Conservation (phyloP, 2,329 filamentous ascomycete genomes). For the Stemphylium lycopersici region DNA sequence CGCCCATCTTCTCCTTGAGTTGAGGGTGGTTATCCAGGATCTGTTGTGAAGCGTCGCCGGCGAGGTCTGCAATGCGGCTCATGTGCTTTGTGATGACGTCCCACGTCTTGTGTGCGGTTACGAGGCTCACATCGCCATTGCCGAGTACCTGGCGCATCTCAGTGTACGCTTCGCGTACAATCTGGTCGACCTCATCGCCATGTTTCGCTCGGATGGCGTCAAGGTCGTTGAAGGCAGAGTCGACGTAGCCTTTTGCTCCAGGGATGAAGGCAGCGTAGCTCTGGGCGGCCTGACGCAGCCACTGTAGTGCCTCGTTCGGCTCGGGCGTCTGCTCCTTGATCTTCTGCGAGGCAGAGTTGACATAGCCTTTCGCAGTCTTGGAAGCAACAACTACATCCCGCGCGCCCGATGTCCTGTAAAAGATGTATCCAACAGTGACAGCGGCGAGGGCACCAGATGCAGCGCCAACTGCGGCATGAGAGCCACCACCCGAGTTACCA, state of each 20-base stretch:
- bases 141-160: conserved; percentile 69
- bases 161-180: conserved; percentile 70
- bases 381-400: conserved; percentile 56
- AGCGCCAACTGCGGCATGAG: conserved; percentile 55
- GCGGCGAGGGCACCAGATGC: conserved; percentile 58
- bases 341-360: conserved; percentile 65
- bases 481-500: conserved; percentile 33
- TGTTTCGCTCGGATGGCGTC: conserved; percentile 72
- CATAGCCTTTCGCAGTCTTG: conserved; percentile 65
- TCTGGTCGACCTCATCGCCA: conserved; percentile 70
- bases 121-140: conserved; percentile 64
- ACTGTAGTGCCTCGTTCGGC: conserved; percentile 69
- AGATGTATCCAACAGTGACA: conserved; percentile 56
- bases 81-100: conserved; percentile 68
- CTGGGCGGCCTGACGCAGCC: conserved; percentile 69
- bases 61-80: conserved; percentile 64
- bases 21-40: conserved; percentile 76
- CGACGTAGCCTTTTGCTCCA: conserved; percentile 71
- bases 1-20: conserved; percentile 74
- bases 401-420: conserved; percentile 61
- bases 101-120: conserved; percentile 67
- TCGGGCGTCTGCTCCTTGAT: conserved; percentile 68
- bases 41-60: conserved; percentile 66
- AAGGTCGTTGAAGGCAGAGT: conserved; percentile 72
- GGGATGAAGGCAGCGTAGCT: conserved; percentile 76